Base-by-base conservation (phyloP, 176 grass and related monocot genomes). In the Phoenix roebelenii region DNA sequence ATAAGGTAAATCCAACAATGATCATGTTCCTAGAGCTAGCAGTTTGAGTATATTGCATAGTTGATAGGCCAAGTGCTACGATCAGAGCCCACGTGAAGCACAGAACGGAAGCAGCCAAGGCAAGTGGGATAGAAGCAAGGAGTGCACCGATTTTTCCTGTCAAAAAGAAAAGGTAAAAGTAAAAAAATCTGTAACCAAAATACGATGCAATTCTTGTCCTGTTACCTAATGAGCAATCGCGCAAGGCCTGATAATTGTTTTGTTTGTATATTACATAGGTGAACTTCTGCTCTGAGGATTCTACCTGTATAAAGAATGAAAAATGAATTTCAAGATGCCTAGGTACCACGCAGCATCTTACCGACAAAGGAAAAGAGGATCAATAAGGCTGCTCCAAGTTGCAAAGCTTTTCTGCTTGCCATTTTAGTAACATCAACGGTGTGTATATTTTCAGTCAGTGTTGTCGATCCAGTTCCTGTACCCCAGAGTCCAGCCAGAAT, bases 21-120 rank as follows among this genome's bases (percentile, higher is more conserved):
- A 98, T 92, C 72, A 98, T 85, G 73, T 98, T 98, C 16, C 93
- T 91, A n/a, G 93, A 92, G 73, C 93, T 98, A 61, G 67, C 88
- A 49, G 87, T 86, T 83, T 92, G 79, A 60, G 87, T 98, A 71
- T 98, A 98, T 22, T 89, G 79, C 67, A 98, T 52, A 53, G 84
- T 98, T 63, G 88, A 89, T 51, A 89, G 72, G 20, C 87, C 93
- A 23, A 92, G 85, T 15, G 93, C 84, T 0, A 92, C 84, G 60
- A 85, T 82, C 59, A 98, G 70, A 9, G 93, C 93, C 93, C 93
- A 98, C 16, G 88, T 85, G 74, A 92, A 92, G 71, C 93, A 93
- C 12, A 98, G 76, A 61, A 98, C 79, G 18, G 93, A 92, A 51
- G 93, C 88, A 0, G 85, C 88, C 72, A 98, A 76, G 2, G 93